Conservation (phyloP, 2,329 filamentous ascomycete genomes). For the Ophiostoma australiae region DNA sequence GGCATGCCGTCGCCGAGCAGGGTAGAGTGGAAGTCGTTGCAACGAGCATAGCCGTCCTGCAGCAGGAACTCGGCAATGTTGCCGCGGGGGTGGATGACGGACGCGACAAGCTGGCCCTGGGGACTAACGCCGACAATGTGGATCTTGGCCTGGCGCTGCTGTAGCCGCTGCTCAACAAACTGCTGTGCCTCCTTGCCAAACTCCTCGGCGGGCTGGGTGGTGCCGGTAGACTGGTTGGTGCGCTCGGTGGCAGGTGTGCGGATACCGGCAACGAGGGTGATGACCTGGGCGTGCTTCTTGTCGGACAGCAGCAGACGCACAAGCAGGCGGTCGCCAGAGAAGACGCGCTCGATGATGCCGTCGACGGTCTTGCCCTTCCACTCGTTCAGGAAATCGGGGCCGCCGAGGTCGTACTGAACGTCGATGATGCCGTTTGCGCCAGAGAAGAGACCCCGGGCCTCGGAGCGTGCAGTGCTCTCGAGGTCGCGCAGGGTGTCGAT, state of each 20-base stretch:
- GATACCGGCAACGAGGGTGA: constrained; percentile 84
- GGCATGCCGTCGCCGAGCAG: constrained; percentile 88
- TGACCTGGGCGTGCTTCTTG: constrained; percentile 80
- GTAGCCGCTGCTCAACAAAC: constrained; percentile 79
- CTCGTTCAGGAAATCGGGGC: constrained; percentile 72
- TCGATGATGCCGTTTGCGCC: constrained; percentile 63
- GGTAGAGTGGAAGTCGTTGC: constrained; percentile 93
- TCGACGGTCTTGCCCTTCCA: constrained; percentile 84
- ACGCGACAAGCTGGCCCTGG: constrained; percentile 85
- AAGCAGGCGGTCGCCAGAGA: constrained; percentile 86
- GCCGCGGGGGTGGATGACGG: constrained; percentile 79
- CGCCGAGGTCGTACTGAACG: constrained; percentile 73
- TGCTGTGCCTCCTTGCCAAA: constrained; percentile 82
- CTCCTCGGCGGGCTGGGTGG: constrained; percentile 79
- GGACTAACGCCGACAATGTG: constrained; percentile 81
- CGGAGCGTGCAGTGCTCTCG: constrained; percentile 71
- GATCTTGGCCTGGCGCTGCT: constrained; percentile 80
- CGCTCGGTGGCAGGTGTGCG: constrained; percentile 86
- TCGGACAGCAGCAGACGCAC: constrained; percentile 75
- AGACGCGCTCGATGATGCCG: constrained; percentile 81
- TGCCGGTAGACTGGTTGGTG: constrained; percentile 69
- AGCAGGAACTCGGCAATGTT: constrained; percentile 91
- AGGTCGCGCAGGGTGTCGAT: constrained; percentile 73
- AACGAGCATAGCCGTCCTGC: constrained; percentile 81
- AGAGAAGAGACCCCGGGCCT: constrained; percentile 77